Conservation (phyloP, 495 filamentous ascomycete genomes). For the Aspergillus sparsus region DNA sequence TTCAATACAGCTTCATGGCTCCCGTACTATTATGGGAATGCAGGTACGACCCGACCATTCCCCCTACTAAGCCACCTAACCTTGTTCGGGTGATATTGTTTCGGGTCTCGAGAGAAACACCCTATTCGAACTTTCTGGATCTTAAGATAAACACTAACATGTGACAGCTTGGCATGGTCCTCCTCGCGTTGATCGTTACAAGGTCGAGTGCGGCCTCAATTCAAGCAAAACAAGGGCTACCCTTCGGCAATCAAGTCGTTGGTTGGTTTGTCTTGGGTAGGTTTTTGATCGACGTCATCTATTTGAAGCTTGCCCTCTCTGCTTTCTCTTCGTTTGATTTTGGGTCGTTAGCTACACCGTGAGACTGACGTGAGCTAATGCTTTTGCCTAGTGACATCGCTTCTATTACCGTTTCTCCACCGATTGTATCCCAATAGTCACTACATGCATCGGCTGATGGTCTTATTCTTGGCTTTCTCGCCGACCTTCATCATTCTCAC, state of each 20-base stretch:
- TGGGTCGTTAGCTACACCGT: too few relatives aligned
- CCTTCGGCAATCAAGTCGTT: constrained; percentile 81
- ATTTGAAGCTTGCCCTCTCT: not conserved
- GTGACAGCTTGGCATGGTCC: constrained; percentile 70
- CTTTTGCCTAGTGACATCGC: constrained; percentile 60
- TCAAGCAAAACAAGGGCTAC: constrained; percentile 85
- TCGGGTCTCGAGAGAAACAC: not conserved
- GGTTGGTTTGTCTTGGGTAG: constrained; percentile 83
- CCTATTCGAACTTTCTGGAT: not conserved
- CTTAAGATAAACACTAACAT: constrained; percentile 14
- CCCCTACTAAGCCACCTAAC: not conserved
- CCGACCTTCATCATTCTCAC: constrained; percentile 95
- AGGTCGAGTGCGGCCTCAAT: constrained; percentile 76
- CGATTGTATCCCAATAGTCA: constrained; percentile 78
- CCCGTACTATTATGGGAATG: constrained; percentile 56
- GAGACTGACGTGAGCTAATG: constrained; percentile 11
- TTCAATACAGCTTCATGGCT: constrained; percentile 39
- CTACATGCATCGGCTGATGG: constrained; percentile 85
- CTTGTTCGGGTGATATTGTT: not conserved
- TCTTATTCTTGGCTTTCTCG: constrained; percentile 91
- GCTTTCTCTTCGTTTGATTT: not conserved
- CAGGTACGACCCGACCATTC: constrained; percentile 43
- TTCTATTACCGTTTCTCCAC: constrained; percentile 80
- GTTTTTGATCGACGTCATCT: constrained; percentile 24
- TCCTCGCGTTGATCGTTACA: constrained; percentile 84